Percentiles rank a stretch among this genome's conserved stretches.
phyloP scores from a whole-genome alignment of 768 basidiomycete species.

The Rhizopogon vinicolor region DNA sequence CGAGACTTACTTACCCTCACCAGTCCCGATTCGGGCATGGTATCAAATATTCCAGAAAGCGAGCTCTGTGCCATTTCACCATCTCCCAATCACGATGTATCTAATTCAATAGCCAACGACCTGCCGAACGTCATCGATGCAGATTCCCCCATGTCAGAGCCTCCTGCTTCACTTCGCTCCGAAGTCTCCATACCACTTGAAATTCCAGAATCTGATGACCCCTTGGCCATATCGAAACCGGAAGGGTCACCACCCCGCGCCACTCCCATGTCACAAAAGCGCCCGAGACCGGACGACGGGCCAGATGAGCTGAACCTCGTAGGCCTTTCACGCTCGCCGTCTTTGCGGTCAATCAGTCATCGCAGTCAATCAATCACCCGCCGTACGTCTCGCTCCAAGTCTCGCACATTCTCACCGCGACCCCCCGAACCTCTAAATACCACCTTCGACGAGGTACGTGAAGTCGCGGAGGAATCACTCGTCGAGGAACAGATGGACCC shows the following conservation, averaged over 20 bases:
- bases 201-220: slow-evolving; percentile 18
- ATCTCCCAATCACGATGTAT: slow-evolving; percentile 7
- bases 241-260: slow-evolving; percentile 13
- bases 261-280: slow-evolving; percentile 10
- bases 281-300: slow-evolving; percentile 6
- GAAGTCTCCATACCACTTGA: slow-evolving; percentile 21
- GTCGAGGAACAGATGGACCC: slow-evolving; percentile 6
- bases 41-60: slow-evolving; percentile 30
- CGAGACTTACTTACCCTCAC: slow-evolving; percentile 5
- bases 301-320: slow-evolving; percentile 4
- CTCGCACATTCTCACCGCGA: slow-evolving; percentile 7
- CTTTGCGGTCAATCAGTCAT: slow-evolving; percentile 10
- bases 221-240: slow-evolving; percentile 6
- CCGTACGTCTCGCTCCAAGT: slow-evolving; percentile 10
- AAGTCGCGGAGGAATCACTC: slow-evolving; percentile 1
- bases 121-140: slow-evolving; percentile 11
- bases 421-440: slow-evolving; percentile 2
- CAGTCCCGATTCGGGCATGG: slow-evolving; percentile 39
- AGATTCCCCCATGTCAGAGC: slow-evolving; percentile 30
- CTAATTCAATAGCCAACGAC: slow-evolving; percentile 6
- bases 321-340: slow-evolving; percentile 13
- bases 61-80: slow-evolving; percentile 23
- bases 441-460: background rate
- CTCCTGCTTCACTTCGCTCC: slow-evolving; percentile 23
- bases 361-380: slow-evolving; percentile 16